phyloP scores from a whole-genome alignment of 176 grass and related monocot species.

The Pharus latifolius region DNA sequence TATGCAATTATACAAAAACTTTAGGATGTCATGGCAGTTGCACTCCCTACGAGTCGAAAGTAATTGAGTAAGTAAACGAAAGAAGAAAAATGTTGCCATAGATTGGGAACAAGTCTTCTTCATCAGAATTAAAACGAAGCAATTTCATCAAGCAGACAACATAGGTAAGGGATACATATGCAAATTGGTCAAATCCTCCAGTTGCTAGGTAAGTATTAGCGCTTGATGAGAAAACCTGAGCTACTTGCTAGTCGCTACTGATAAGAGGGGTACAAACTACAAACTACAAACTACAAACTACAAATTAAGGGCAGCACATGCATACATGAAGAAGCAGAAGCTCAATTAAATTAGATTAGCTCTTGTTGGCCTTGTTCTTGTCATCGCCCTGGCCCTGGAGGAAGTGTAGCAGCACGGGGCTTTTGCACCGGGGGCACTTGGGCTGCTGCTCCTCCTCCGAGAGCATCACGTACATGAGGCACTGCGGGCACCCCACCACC shows the following conservation, averaged over 20 bases:
- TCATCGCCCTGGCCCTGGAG: background rate
- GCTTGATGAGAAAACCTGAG: background rate
- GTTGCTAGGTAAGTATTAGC: background rate
- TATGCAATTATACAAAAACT: background rate
- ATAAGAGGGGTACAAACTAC: no score
- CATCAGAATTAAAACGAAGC: no score
- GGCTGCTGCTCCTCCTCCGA: constrained; percentile 46
- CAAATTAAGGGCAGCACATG: background rate
- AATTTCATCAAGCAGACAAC: background rate
- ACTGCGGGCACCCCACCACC: constrained; percentile 57
- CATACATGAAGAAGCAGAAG: background rate
- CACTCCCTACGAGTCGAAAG: no score
- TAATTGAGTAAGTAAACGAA: no score
- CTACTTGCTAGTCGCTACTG: background rate
- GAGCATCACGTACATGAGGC: constrained; percentile 82
- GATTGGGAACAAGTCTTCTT: no score
- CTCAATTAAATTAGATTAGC: background rate
- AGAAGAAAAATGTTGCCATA: no score
- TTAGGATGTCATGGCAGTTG: no score
- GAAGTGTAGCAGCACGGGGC: constrained; percentile 52
- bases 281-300: no score
- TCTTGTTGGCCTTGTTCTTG: background rate
- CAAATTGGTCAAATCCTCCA: background rate
- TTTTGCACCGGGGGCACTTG: constrained; percentile 63
- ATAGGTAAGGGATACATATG: background rate